Evolutionary conservation across 2,329 filamentous ascomycete genomes (phyloP).

Genomic region (Dothistroma septosporum): DNA sequence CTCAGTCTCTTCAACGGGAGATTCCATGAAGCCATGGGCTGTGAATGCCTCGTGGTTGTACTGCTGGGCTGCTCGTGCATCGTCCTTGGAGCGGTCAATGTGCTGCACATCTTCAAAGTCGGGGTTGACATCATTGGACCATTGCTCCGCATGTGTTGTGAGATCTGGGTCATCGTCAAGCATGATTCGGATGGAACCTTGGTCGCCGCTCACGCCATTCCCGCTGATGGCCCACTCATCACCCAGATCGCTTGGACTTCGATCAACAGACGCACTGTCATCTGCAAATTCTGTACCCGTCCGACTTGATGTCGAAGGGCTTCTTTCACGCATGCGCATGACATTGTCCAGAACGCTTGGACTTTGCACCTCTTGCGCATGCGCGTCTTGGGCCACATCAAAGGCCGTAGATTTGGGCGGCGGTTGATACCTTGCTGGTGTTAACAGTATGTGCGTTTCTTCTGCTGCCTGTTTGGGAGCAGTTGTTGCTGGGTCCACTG

Average conservation of each 20-base stretch:
- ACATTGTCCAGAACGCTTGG: constrained; percentile 32
- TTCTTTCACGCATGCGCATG: constrained; percentile 33
- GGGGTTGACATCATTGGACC: constrained; percentile 21
- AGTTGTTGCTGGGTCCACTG: constrained; percentile 11
- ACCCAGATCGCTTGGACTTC: constrained; percentile 25
- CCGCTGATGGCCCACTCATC: constrained; percentile 27
- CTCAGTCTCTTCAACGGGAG: constrained; percentile 19
- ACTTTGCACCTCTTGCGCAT: constrained; percentile 21
- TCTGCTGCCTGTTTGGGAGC: constrained; percentile 9
- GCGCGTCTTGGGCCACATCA: constrained; percentile 12
- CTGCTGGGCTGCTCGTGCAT: constrained; percentile 17
- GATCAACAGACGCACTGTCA: constrained; percentile 28
- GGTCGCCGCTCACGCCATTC: constrained; percentile 21
- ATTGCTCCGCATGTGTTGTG: constrained; percentile 17
- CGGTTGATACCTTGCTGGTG: constrained; percentile 27
- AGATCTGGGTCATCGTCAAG: constrained; percentile 29
- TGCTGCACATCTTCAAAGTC: constrained; percentile 15
- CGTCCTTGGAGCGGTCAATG: constrained; percentile 9
- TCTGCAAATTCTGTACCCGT: constrained; percentile 33
- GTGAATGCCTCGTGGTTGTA: constrained; percentile 24
- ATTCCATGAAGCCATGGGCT: constrained; percentile 24
- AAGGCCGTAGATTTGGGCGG: constrained; percentile 15
- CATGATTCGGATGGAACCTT: constrained; percentile 37
- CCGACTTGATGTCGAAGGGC: constrained; percentile 28
- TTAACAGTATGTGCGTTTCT: constrained; percentile 19